phyloP scores from a whole-genome alignment of 2,329 filamentous ascomycete genomes.

The Elsinoe arachidis region DNA sequence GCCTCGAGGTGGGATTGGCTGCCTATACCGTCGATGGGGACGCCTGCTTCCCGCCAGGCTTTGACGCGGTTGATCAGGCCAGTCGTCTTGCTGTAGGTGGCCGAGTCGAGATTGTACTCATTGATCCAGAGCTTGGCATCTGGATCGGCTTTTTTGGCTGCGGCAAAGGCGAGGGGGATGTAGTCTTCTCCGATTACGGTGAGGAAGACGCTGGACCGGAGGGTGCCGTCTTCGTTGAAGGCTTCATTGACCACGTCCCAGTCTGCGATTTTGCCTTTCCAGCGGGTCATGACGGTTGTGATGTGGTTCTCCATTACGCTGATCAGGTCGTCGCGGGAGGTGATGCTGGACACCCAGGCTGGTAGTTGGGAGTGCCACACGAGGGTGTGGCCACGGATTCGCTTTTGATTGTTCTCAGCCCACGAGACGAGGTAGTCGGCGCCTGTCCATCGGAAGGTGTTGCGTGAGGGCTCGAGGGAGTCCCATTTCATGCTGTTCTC shows the following conservation, averaged over 20 bases:
- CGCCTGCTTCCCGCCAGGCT: constrained; percentile 53
- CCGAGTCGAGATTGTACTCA: constrained; percentile 55
- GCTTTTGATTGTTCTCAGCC: constrained; percentile 47
- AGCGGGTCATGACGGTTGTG: constrained; percentile 47
- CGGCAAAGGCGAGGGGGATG: constrained; percentile 60
- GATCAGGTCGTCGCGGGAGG: constrained; percentile 44
- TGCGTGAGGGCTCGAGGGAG: constrained; percentile 40
- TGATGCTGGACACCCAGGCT: constrained; percentile 51
- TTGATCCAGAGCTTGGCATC: constrained; percentile 66
- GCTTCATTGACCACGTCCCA: constrained; percentile 32
- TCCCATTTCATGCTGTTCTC: constrained; percentile 70
- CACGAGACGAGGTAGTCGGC: constrained; percentile 54
- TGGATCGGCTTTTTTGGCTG: constrained; percentile 59
- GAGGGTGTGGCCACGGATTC: constrained; percentile 57
- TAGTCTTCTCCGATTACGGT: constrained; percentile 62
- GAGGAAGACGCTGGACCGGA: constrained; percentile 57
- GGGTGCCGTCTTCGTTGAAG: constrained; percentile 48
- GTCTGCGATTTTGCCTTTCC: constrained; percentile 54
- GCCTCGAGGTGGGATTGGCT: constrained; percentile 48
- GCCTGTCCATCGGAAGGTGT: constrained; percentile 47
- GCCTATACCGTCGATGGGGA: constrained; percentile 58
- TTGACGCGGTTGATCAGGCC: constrained; percentile 52
- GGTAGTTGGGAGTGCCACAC: constrained; percentile 50
- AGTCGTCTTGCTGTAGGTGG: constrained; percentile 49
- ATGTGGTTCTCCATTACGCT: constrained; percentile 53